A percentile compares a stretch with the other conserved stretches of the same genome.
Conservation (phyloP, 108 stramenopile species). For the Schizochytrium sp. region DNA sequence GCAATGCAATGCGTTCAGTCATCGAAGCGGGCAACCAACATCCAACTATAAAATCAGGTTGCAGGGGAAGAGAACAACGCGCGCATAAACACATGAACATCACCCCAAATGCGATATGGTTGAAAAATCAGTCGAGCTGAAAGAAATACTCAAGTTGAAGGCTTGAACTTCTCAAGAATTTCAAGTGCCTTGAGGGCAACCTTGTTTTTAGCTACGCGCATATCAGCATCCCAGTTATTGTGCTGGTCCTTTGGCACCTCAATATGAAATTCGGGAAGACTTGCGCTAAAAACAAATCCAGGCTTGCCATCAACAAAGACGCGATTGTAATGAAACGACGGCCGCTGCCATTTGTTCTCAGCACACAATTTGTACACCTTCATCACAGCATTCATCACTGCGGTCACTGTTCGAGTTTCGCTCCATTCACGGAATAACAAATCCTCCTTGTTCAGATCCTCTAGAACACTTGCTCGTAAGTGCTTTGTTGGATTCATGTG, state of each 20-base stretch:
- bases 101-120: too few species aligned
- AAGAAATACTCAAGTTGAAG: neutral
- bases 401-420: neutral
- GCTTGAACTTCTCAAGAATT: neutral
- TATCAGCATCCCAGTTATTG: slow-evolving; percentile 13
- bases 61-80: too few species aligned
- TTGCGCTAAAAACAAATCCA: slow-evolving; percentile 31
- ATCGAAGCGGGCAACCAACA: too few species aligned
- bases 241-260: slow-evolving; percentile 21
- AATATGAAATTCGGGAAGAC: slow-evolving; percentile 17
- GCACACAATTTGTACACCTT: slow-evolving; percentile 7
- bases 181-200: slow-evolving; percentile 49
- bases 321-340: slow-evolving; percentile 1
- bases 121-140: too few species aligned
- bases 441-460: slow-evolving; percentile 24
- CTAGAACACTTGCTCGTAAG: slow-evolving; percentile 14
- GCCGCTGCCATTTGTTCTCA: slow-evolving; percentile 37
- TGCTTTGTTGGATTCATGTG: neutral
- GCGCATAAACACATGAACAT: too few species aligned
- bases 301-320: neutral
- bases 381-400: slow-evolving; percentile 32
- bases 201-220: slow-evolving; percentile 35
- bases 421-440: neutral
- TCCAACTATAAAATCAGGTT: too few species aligned
- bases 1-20: too few species aligned